phyloP scores from a whole-genome alignment of 805 yeast species.

The Metschnikowia noctiluminum region DNA sequence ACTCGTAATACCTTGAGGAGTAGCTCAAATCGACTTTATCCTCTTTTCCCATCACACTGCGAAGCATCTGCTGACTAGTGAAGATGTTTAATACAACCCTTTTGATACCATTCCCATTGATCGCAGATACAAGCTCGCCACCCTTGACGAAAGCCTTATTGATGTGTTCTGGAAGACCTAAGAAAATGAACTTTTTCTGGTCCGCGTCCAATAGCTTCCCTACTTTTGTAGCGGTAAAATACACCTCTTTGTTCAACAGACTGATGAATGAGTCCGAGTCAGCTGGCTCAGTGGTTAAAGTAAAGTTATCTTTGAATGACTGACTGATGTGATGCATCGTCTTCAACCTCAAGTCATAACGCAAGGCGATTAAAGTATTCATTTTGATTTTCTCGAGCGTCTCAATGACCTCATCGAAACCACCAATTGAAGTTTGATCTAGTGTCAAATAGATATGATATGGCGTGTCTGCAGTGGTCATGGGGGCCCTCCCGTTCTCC shows the following conservation, averaged over 20 bases:
- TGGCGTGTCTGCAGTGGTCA: conserved; percentile 19
- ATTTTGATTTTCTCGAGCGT: conserved; percentile 35
- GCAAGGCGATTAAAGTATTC: conserved; percentile 43
- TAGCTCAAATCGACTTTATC: conserved; percentile 51
- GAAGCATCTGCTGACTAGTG: conserved; percentile 66
- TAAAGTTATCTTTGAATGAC: conserved; percentile 47
- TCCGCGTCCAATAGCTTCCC: conserved; percentile 29
- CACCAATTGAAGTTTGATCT: conserved; percentile 25
- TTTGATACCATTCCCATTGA: conserved; percentile 59
- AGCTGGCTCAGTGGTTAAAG: conserved; percentile 54
- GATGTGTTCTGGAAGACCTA: conserved; percentile 51
- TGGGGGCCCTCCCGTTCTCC: conserved; percentile 33
- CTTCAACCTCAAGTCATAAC: conserved; percentile 56
- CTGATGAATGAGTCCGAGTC: conserved; percentile 58
- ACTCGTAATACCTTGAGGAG: conserved; percentile 54
- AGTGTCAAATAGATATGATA: conserved; percentile 34
- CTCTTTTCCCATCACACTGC: conserved; percentile 52
- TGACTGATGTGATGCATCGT: conserved; percentile 49
- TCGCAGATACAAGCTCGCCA: conserved; percentile 45
- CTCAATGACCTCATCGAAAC: conserved; percentile 36
- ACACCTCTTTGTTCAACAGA: conserved; percentile 47
- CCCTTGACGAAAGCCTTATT: conserved; percentile 52
- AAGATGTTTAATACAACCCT: conserved; percentile 58
- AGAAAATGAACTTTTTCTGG: conserved; percentile 30
- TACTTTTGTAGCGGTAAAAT: conserved; percentile 43